Base-by-base conservation (phyloP, 2,329 filamentous ascomycete species). In the Alternaria conjuncta region DNA sequence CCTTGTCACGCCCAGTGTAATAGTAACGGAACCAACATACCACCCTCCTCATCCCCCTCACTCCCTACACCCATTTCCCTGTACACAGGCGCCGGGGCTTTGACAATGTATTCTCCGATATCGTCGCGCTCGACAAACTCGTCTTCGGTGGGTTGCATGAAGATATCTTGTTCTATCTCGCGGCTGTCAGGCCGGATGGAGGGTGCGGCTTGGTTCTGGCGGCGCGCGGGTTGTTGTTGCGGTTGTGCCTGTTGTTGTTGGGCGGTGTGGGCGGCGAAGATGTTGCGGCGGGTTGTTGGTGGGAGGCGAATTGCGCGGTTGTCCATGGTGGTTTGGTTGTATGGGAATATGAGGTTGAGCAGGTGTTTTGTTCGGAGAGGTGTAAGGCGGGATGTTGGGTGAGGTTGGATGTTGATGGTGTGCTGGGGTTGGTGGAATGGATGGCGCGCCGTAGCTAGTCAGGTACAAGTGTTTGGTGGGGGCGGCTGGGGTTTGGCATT, bases 71-170 rank as follows among this genome's bases (percentile, higher is more conserved):
- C 70, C 68, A 76, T 68, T 10, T 74, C 66, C 56, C 65, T 70
- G 58, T 72, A 74, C 15, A 65, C 68, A 1, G 69, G 71, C 5
- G 66, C 66, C 9, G 75, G 76, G 36, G 71, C 75, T 26, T 66
- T 65, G 44, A 86, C 70, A 26, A 80, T 80, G 63, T 85, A 86
- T 25, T 82, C 79, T 2, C 85, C 85, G 57, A 83, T 80, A 25
- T 82, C 80, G 62, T 86, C 82, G 11, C 82, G 80, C 46, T 83
- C 82, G 23, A 86, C 83, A 25, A 86, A 84, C 49, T 86, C 85
- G 25, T 75, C 69, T 26, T 75, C 69, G n/a, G 66, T 45, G 0
- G 71, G 64, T 15, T 69, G 70, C 41, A 65, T 66, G 55, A 72
- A 71, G 41, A 71, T 69, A 6, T 60, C 67, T 26, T 58, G 65